phyloP scores from a whole-genome alignment of 2,329 filamentous ascomycete genomes.

The Apiospora aurea region DNA sequence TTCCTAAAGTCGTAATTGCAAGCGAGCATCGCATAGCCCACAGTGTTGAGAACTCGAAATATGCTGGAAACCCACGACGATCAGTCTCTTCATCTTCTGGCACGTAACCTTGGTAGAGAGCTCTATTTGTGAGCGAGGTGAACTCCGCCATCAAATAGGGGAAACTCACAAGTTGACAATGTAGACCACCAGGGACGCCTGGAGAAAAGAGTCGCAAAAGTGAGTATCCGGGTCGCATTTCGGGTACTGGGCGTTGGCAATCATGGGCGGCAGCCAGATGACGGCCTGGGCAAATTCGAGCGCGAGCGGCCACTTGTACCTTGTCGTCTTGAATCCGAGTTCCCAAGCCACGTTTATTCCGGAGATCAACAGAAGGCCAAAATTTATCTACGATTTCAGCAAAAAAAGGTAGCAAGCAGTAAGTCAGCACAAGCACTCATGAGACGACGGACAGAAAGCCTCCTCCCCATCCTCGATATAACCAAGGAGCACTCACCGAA shows the following conservation, averaged over 20 bases:
- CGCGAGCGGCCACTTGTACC: background rate
- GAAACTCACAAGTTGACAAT: slow-evolving; percentile 14
- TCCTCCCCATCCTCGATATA: background rate
- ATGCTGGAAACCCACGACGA: background rate
- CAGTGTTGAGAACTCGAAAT: slow-evolving; percentile 19
- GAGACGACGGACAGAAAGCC: too few relatives aligned
- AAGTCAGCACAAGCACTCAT: background rate
- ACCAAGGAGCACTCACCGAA: background rate
- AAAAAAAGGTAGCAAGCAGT: background rate
- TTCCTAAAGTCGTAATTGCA: slow-evolving; percentile 16
- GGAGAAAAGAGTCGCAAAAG: background rate
- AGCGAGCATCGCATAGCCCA: background rate
- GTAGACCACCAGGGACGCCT: slow-evolving; percentile 3
- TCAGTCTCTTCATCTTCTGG: background rate
- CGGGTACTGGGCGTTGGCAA: slow-evolving; percentile 3
- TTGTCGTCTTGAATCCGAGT: background rate
- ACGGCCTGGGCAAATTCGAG: background rate
- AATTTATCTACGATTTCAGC: background rate
- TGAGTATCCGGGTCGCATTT: background rate
- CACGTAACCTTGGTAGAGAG: background rate
- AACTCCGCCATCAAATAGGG: background rate
- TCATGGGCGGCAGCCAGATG: slow-evolving; percentile 19
- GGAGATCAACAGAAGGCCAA: background rate
- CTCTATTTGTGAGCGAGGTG: too few relatives aligned
- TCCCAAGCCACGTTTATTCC: background rate